Conservation (phyloP, 2,329 filamentous ascomycete genomes). For the Paraphaeosphaeria minitans region DNA sequence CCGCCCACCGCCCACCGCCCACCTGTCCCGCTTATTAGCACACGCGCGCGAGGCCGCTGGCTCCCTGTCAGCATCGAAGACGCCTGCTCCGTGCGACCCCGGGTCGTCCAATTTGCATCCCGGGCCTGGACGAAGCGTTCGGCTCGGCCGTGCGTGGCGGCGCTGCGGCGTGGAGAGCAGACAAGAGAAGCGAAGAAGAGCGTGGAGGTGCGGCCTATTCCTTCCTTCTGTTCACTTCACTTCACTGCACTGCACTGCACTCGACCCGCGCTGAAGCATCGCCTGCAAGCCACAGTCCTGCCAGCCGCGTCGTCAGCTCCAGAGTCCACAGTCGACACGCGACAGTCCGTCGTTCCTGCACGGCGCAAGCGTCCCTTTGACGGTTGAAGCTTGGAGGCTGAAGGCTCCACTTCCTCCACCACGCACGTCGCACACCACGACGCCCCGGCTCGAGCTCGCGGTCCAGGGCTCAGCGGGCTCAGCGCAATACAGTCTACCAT, state of each 20-base stretch:
- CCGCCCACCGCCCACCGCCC: constrained; percentile 10
- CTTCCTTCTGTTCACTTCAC: too few relatives aligned
- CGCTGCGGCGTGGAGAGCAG: constrained; percentile 8
- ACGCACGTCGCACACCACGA: too few relatives aligned
- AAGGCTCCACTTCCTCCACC: too few relatives aligned
- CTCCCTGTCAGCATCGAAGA: constrained; percentile 18
- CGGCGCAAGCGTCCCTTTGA: not conserved
- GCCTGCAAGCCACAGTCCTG: not conserved
- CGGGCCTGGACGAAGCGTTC: constrained; percentile 13
- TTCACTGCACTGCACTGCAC: too few relatives aligned
- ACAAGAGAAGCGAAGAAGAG: too few relatives aligned
- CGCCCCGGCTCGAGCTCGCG: constrained; percentile 7
- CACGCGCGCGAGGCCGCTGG: constrained; percentile 22
- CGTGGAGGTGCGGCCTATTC: constrained; percentile 3
- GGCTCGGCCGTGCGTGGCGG: constrained; percentile 2
- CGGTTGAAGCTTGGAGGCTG: not conserved
- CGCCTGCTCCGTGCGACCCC: constrained; percentile 30
- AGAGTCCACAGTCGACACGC: not conserved
- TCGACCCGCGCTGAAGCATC: too few relatives aligned
- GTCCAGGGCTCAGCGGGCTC: constrained; percentile 5
- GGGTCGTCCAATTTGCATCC: constrained; percentile 19
- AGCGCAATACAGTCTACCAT: too few relatives aligned
- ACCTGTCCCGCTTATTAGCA: constrained; percentile 22
- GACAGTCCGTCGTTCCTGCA: not conserved
- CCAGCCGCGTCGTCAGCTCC: not conserved